Base-by-base conservation (phyloP, 2,329 filamentous ascomycete genomes). In the Mariannaea sp. region DNA sequence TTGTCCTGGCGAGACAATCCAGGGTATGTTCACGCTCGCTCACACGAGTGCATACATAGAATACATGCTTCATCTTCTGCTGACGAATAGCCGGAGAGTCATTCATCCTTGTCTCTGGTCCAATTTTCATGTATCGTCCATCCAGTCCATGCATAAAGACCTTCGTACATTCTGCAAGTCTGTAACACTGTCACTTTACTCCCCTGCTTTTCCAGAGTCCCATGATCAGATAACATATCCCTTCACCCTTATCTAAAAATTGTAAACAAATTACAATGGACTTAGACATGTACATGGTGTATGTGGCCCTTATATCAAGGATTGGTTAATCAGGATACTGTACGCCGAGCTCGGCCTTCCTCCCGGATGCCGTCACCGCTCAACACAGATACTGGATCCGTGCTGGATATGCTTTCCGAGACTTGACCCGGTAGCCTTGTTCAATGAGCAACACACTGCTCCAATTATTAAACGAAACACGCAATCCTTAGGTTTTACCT, bases 251-350 rank as follows among this genome's bases (percentile, higher is more conserved):
- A 17, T 22, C 47, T 22, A 16, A 19, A 29, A 35, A 8, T 16
- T n/a, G 32, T 40, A 33, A 26, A 20, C 39, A 49, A 24, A 39
- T 49, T 24, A 49, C 26, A 38, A 35, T 29, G 19, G n/a, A 16
- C 30, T 41, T 29, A n/a, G n/a, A n/a, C n/a, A n/a, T n/a, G n/a
- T n/a, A n/a, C n/a, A n/a, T n/a, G n/a, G n/a, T n/a, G n/a, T n/a
- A n/a, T n/a, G n/a, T n/a, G n/a, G n/a, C n/a, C n/a, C n/a, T n/a
- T n/a, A n/a, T n/a, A n/a, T n/a, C n/a, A 54, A 41, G 51, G 49
- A 54, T 45, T 40, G 45, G 46, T 54, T 40, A 40, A 54, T 49
- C 51, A 45, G 51, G 45, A 54, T 27, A 54, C 49, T 49, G 26
- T 33, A 49, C 35, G 40, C 51, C 45, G 51, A 54, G 45, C 27